These are phyloP conservation scores for Paecilomyces dactylethromorphus DNA, from an alignment of 2,329 filamentous ascomycete species.

Conservation along the genomic window DNA sequence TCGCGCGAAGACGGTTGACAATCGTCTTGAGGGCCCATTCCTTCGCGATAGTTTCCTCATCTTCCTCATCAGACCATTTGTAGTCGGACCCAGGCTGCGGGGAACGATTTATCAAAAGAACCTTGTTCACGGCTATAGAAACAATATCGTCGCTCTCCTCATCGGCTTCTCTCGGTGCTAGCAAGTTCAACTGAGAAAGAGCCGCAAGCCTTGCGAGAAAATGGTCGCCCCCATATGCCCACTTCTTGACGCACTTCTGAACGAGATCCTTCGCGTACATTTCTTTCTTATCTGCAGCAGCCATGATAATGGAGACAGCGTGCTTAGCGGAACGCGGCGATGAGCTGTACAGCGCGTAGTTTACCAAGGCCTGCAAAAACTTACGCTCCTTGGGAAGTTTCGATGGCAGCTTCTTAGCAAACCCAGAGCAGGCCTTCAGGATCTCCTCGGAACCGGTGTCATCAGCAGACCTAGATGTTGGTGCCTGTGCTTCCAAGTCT, in stretches of 20 bases:
- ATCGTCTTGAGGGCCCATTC: constrained; percentile 76
- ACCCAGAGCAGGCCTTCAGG: constrained; percentile 87
- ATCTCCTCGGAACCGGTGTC: constrained; percentile 76
- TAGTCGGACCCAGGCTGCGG: constrained; percentile 47
- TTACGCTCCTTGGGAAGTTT: constrained; percentile 77
- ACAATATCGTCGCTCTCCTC: constrained; percentile 71
- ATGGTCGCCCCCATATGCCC: constrained; percentile 63
- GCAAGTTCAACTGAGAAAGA: constrained; percentile 63
- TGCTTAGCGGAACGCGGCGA: constrained; percentile 86
- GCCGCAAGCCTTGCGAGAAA: constrained; percentile 58
- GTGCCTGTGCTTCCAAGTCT: constrained; percentile 73
- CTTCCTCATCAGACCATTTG: constrained; percentile 64
- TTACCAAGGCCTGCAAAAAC: constrained; percentile 72
- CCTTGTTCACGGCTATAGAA: constrained; percentile 67
- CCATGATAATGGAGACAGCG: constrained; percentile 82
- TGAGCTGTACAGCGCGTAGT: constrained; percentile 74
- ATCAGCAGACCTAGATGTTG: constrained; percentile 60
- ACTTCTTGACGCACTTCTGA: constrained; percentile 66
- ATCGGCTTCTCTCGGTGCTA: constrained; percentile 65
- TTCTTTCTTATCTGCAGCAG: constrained; percentile 68
- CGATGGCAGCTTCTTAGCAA: constrained; percentile 75
- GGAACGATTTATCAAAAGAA: constrained; percentile 64
- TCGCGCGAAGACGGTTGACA: constrained; percentile 73
- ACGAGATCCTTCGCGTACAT: constrained; percentile 81
- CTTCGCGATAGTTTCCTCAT: constrained; percentile 79